Base-by-base conservation (phyloP, 495 filamentous ascomycete genomes). In the Aspergillus indologenus region DNA sequence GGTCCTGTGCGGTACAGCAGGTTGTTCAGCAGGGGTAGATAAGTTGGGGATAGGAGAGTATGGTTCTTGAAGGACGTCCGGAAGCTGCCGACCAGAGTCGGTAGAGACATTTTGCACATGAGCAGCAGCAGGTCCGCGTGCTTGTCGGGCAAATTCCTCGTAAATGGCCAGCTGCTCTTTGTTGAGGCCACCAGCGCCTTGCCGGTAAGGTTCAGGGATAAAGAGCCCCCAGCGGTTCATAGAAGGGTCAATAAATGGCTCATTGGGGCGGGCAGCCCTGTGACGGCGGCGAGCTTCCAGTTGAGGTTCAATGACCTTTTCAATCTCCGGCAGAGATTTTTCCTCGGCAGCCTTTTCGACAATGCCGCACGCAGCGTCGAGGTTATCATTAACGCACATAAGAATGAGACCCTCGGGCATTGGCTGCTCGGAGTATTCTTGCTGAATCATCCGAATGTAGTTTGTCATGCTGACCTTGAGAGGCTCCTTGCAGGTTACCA, bases 401-500 rank as follows among this genome's bases (percentile, higher is more conserved):
- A 96, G 81, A 56, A 98, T 92, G 51, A 85, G 74, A 19, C 92
- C 92, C 68, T 99, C 95, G 1, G 92, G 89, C 60, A 89, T 88
- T 23, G 85, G 85, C 64, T 89, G 86, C 29, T 96, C 90, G 0
- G 79, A 81, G 29, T 82, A 74, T n/a, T 83, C 81, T 40, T 81
- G 74, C 58, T 81, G 75, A 11, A 90, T 86, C 66, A 92, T 80
- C n/a, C 95, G 88, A 62, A 99, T 89, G 67, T 97, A 95, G 72
- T 97, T 98, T 34, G 85, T 89, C 77, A 98, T 97, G 76, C 93
- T 97, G 71, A 92, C 91, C 58, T 92, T 85, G 19, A 99, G 78
- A 24, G 94, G 94, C 67, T 99, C 95, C 72, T 97, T 98, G 66
- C 92, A 98, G 6, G 94, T 98, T n/a, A 98, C 94, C 17, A 96